Evolutionary conservation across 371 early-diverging fungal species (phyloP), one percentile per base, ranked within the genome.

Genomic region (Umbelopsis sp.): DNA sequence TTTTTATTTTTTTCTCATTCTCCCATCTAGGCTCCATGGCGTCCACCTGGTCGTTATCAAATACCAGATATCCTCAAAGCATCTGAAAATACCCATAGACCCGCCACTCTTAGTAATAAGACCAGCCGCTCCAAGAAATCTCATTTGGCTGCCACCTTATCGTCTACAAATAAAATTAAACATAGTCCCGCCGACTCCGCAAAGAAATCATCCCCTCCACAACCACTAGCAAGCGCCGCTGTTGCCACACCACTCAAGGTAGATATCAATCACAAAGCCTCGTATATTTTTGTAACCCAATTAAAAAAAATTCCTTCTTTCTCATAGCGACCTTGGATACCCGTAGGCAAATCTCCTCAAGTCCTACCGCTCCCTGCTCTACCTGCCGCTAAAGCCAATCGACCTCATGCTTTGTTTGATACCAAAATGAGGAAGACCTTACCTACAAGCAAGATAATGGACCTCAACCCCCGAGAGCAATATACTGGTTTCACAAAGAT

Each of bases 41-140:
- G 80, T 63, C 71, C 78, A 57, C 81, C 84, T 44, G 84, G 77
- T 46, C 73, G 75, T 32, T 83, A 76, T 67, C 76, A 83, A 65
- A 81, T 81, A 64, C 84, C 84, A 57, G 84, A 83, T 66, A 80
- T 83, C 45, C 79, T 83, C 57, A 78, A 79, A 72, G 78, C 77
- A 69, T 75, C 74, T 45, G 65, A 62, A 20, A 70, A 68, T 45
- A 65, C 48, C 53, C 72, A 70, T 57, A 66, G 44, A 24, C 44
- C 22, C 11, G 68, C 64, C 66, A 67, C 50, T 41, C 63, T 71
- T 32, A 66, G 72, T 68, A 52, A 29, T 16, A 66, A 68, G 50
- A 63, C 62, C 45, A 46, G 22, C 63, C 57, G 51, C 8, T 50
- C 62, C 20, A 48, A 50, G 29, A 63, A 37, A 29, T 45, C 50